Evolutionary conservation across 306 rosid genomes (phyloP).

Genomic region (Quercus aquifolioides): DNA sequence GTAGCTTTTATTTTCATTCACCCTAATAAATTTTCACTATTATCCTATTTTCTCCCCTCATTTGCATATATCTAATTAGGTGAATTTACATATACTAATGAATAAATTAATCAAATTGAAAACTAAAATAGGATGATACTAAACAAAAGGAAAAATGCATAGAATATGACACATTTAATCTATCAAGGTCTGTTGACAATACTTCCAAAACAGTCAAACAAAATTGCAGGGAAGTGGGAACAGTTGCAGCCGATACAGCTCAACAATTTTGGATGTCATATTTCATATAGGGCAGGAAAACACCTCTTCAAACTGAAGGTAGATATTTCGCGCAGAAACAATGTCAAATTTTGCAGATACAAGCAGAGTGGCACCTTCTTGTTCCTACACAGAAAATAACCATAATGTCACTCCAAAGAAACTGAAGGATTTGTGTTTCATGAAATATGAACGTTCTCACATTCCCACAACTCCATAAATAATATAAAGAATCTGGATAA

Average conservation of each 20-base stretch:
- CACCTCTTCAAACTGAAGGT: constrained; percentile 91
- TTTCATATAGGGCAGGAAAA: constrained; percentile 11
- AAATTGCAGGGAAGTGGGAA: neutral
- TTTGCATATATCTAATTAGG: neutral
- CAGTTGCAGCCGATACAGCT: neutral
- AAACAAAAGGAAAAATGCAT: neutral
- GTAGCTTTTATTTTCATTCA: neutral
- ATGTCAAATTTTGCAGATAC: constrained; percentile 77
- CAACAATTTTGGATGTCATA: constrained; percentile 14
- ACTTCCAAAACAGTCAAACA: neutral
- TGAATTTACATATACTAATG: neutral
- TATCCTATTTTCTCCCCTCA: neutral
- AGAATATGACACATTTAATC: neutral
- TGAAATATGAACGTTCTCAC: neutral
- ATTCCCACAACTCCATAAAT: constrained; percentile 8
- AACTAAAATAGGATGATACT: neutral
- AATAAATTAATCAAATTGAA: neutral
- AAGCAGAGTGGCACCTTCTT: constrained; percentile 89
- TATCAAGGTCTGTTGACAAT: neutral
- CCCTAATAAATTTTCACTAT: neutral
- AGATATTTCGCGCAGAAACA: constrained; percentile 77
- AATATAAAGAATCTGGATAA: neutral
- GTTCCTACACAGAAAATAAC: constrained; percentile 55
- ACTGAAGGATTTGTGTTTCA: constrained; percentile 3
- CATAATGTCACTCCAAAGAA: constrained; percentile 1